Conservation (phyloP, 208 protist species). For the Phytomonas francai region DNA sequence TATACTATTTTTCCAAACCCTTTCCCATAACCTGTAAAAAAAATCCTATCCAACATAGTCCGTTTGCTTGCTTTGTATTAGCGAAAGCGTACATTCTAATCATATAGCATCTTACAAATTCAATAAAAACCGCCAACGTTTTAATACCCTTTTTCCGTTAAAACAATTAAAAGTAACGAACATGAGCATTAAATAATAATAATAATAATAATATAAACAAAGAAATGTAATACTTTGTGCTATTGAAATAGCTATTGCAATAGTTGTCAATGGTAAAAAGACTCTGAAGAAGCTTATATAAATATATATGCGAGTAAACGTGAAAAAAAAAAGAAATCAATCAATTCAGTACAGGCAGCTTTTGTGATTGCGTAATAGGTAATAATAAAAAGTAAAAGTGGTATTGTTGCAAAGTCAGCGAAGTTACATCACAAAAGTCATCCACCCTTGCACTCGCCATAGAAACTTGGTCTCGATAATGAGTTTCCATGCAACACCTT, state of each 20-base stretch:
- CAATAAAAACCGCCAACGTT: background rate
- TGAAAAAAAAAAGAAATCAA: background rate
- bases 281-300: constrained; percentile 10
- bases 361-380: background rate
- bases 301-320: background rate
- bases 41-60: background rate
- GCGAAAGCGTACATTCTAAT: background rate
- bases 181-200: background rate
- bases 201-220: constrained; percentile 10
- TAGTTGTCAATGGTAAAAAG: constrained; percentile 1
- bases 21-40: background rate
- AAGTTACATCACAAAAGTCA: background rate
- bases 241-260: constrained; percentile 1
- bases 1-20: background rate
- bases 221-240: constrained; percentile 7
- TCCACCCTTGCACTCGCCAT: background rate
- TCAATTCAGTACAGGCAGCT: background rate
- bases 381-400: background rate
- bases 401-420: background rate
- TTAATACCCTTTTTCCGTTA: background rate
- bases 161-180: constrained; percentile 4
- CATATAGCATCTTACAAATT: background rate
- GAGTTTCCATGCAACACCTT: background rate
- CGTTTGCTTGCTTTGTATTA: background rate
- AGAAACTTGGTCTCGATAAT: background rate